Conservation (phyloP, 345 rosid species). For the Linum usitatissimum region DNA sequence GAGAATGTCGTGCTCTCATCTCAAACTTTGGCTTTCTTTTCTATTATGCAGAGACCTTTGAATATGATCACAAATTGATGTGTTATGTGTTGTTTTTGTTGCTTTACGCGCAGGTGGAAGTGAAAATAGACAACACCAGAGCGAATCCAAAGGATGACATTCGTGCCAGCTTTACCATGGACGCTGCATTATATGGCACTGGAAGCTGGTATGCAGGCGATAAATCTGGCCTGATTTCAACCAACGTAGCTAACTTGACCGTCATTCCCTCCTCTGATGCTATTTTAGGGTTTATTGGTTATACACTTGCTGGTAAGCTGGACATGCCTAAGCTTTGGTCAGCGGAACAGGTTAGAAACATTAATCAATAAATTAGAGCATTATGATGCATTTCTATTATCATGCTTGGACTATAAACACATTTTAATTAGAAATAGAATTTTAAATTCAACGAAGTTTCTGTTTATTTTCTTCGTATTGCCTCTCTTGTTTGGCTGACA, state of each 20-base stretch:
- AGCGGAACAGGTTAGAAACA: slow-evolving; percentile 71
- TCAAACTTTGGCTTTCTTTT: background rate
- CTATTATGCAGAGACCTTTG: background rate
- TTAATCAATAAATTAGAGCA: background rate
- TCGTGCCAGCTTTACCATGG: slow-evolving; percentile 47
- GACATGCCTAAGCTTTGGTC: slow-evolving; percentile 89
- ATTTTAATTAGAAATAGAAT: background rate
- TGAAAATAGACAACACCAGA: slow-evolving; percentile 52
- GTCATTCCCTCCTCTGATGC: slow-evolving; percentile 31
- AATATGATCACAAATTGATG: background rate
- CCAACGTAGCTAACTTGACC: slow-evolving; percentile 50
- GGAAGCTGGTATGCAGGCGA: slow-evolving; percentile 45
- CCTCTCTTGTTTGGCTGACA: background rate
- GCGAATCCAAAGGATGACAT: slow-evolving; percentile 40
- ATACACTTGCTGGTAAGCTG: slow-evolving; percentile 60
- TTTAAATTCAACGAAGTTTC: background rate
- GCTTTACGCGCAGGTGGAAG: slow-evolving; percentile 61
- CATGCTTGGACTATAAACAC: background rate
- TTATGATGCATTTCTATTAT: background rate
- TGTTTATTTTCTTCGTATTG: background rate
- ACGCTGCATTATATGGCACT: slow-evolving; percentile 69
- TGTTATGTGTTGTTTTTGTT: background rate
- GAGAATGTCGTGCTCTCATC: background rate
- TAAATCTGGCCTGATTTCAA: slow-evolving; percentile 42
- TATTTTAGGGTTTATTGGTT: slow-evolving; percentile 56